Base-by-base conservation (phyloP, 345 rosid genomes). In the Eucalyptus erythrocorys region DNA sequence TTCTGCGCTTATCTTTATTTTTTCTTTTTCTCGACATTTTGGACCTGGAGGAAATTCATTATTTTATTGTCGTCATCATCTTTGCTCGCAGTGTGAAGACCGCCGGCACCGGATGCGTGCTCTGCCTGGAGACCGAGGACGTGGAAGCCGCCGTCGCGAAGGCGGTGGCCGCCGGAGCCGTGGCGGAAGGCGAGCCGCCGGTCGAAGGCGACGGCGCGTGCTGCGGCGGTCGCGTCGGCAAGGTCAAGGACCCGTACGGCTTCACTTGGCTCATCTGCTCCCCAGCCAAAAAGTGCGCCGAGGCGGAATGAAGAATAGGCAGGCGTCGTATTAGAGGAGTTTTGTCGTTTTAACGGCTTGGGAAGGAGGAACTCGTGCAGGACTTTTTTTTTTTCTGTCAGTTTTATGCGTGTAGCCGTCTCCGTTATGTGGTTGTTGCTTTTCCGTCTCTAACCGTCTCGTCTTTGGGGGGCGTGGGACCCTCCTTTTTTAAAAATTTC, bases 241-340 rank as follows among this genome's bases (percentile, higher is more conserved):
- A 93, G 92, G 92, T 97, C 13, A 95, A 94, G 92, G 99, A 98
- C 82, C 98, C 99, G 2, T 96, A 94, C 57, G 99, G 99, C 7
- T 92, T 91, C 88, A 92, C 93, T 12, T 98, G 99, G 99, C 79
- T 90, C 88, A 89, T 98, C 84, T 90, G 92, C 89, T 87, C 96
- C 49, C 92, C 97, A 6, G 90, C 89, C 61, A 86, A 86, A 43
- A n/a, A 86, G 45, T 27, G 57, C 64, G 87, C 66, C 59, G 87
- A 51, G 68, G 68, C 64, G 32, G 87, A 51, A 40, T 76, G 84
- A 76, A 76, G 47, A 22, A 24, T 34, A 30, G 68, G 34, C 32
- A 10, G 68, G 68, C n/a, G 34, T 13, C 68, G 59, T 22, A 86
- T 19, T 86, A 21, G 66, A 8, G 10, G 13, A 85, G 82, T 76